Evolutionary conservation across 805 yeast genomes (phyloP).

Genomic region (Lipomyces oligophaga): DNA sequence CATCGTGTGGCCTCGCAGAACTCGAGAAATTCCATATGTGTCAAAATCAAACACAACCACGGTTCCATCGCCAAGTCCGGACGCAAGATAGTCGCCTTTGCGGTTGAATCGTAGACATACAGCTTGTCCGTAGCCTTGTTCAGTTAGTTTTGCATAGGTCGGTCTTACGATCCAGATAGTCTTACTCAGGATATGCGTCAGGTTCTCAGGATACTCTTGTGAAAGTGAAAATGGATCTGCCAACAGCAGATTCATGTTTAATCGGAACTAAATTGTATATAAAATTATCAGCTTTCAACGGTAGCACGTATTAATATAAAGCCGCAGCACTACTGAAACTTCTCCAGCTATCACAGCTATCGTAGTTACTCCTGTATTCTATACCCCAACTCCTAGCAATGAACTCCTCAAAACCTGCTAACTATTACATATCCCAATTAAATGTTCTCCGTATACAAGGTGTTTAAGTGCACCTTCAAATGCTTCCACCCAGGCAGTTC

Average conservation of each 20-base stretch:
- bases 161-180: background rate
- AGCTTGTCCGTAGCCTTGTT: conserved; percentile 44
- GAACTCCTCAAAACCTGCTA: no score
- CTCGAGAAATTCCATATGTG: conserved; percentile 55
- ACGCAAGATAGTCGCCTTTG: conserved; percentile 81
- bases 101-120: conserved; percentile 65
- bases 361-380: no score
- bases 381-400: no score
- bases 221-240: conserved; percentile 89
- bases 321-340: no score
- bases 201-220: conserved; percentile 83
- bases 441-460: no score
- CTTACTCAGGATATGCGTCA: conserved; percentile 57
- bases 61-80: conserved; percentile 71
- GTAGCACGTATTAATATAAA: no score
- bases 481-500: conserved; percentile 4
- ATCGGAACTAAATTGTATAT: background rate
- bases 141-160: no score
- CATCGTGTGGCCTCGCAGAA: conserved; percentile 62
- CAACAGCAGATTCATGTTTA: conserved; percentile 67
- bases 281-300: no score
- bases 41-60: conserved; percentile 71
- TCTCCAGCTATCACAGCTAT: no score
- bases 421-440: no score
- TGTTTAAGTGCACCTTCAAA: no score